Conservation (phyloP, 345 rosid genomes). For the Eucalyptus decipiens region DNA sequence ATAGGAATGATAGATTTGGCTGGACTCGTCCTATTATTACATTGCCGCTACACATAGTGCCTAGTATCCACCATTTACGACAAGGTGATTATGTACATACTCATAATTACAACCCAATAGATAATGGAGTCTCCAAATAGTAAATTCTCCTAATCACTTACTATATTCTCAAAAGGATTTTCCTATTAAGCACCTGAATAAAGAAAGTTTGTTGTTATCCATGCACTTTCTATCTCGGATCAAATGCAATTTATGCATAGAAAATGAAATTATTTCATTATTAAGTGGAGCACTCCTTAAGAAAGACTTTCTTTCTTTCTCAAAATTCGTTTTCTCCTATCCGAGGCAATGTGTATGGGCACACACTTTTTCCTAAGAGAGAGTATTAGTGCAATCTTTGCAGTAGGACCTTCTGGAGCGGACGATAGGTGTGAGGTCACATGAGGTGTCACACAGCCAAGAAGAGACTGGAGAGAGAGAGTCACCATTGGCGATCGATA, state of each 20-base stretch:
- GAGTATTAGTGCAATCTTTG: slow-evolving; percentile 13
- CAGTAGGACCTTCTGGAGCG: slow-evolving; percentile 12
- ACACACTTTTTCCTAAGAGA: neutral
- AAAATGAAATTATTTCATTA: neutral
- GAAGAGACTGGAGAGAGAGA: neutral
- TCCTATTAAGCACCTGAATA: neutral
- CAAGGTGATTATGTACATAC: neutral
- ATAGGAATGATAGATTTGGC: neutral
- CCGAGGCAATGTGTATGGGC: neutral
- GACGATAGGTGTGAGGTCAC: slow-evolving; percentile 4
- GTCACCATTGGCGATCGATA: neutral
- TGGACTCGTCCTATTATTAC: neutral
- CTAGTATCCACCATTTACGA: neutral
- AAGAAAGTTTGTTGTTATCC: neutral
- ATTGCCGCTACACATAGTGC: neutral
- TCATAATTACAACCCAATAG: neutral
- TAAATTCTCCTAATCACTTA: neutral
- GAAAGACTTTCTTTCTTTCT: neutral
- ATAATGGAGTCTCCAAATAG: neutral
- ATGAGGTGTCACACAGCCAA: neutral
- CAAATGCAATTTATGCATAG: neutral
- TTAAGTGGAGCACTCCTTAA: neutral
- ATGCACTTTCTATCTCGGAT: neutral
- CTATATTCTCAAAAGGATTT: neutral
- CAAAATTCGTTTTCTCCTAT: neutral